phyloP scores from a whole-genome alignment of 768 basidiomycete genomes.

The Chalciporus sphaerocephalus region DNA sequence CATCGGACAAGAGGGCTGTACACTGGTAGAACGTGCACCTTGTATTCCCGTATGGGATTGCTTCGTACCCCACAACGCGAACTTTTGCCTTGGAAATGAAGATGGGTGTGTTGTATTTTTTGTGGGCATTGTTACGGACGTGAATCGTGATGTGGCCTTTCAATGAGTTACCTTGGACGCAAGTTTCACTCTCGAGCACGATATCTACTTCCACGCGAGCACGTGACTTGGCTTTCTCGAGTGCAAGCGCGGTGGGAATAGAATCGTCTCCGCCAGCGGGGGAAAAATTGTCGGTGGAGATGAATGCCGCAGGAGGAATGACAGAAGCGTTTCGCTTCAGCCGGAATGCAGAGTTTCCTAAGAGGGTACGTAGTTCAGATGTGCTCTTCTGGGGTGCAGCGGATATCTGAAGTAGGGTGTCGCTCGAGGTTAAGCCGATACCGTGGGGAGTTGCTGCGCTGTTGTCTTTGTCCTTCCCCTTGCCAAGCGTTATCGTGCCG shows the following conservation, averaged over 20 bases:
- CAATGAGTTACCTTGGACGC: constrained; percentile 75
- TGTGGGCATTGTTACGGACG: constrained; percentile 52
- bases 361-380: constrained; percentile 55
- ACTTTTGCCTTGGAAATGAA: constrained; percentile 73
- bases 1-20: constrained; percentile 49
- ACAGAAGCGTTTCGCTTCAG: constrained; percentile 52
- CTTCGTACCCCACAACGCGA: constrained; percentile 82
- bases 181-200: constrained; percentile 64
- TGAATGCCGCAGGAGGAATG: constrained; percentile 24
- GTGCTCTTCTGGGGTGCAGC: constrained; percentile 46
- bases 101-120: constrained; percentile 47
- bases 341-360: constrained; percentile 57
- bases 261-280: constrained; percentile 5
- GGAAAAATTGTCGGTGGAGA: constrained; percentile 5
- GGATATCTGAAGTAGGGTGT: constrained; percentile 52
- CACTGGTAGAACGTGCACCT: constrained; percentile 81
- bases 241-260: constrained; percentile 33
- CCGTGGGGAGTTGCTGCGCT: constrained; percentile 4
- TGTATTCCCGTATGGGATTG: constrained; percentile 49
- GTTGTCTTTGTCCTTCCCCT: constrained; percentile 7
- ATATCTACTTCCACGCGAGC: constrained; percentile 83
- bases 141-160: constrained; percentile 66
- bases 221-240: constrained; percentile 70
- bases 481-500: constrained; percentile 5
- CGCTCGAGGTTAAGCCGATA: constrained; percentile 39